Conservation (phyloP, 345 rosid genomes). For the Euphorbia pulcherrima region DNA sequence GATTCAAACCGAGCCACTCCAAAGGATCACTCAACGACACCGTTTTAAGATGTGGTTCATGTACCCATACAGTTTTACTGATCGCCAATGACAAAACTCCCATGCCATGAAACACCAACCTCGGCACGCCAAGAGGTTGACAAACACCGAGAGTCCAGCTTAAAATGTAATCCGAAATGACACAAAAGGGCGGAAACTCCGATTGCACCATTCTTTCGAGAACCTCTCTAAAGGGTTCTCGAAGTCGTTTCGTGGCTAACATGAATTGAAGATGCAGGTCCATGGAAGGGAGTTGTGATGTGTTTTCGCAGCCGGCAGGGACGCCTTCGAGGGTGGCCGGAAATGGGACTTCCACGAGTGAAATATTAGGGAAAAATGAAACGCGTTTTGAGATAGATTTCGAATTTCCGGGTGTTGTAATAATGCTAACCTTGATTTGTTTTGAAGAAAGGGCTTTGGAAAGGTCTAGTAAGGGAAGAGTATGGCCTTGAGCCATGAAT, state of each 20-base stretch:
- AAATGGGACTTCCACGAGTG: conserved; percentile 19
- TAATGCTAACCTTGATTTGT: conserved; percentile 37
- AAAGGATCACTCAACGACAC: neutral
- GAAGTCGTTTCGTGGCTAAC: conserved; percentile 14
- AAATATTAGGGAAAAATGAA: neutral
- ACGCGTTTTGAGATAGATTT: neutral
- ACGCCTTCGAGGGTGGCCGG: conserved; percentile 10
- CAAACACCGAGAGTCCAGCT: conserved; percentile 23
- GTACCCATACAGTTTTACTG: neutral
- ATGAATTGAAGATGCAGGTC: conserved; percentile 16
- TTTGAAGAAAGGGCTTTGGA: conserved; percentile 44
- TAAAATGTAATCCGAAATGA: conserved; percentile 26
- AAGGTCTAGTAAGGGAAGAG: conserved; percentile 49
- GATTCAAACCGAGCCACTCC: conserved; percentile 8
- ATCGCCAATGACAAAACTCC: conserved; percentile 24
- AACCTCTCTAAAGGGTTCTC: conserved; percentile 8
- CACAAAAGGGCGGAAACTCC: conserved; percentile 15
- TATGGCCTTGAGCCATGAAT: conserved; percentile 59
- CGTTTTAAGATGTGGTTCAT: neutral
- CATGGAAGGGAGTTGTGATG: conserved; percentile 19
- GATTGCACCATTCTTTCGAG: conserved; percentile 4
- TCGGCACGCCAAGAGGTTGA: conserved; percentile 12
- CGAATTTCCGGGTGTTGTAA: conserved; percentile 42
- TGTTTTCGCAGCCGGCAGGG: conserved; percentile 22
- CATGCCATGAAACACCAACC: conserved; percentile 23